These are phyloP conservation scores for Coffea humblotiana DNA, from an alignment of 305 asterid species.

Conservation along the genomic window DNA sequence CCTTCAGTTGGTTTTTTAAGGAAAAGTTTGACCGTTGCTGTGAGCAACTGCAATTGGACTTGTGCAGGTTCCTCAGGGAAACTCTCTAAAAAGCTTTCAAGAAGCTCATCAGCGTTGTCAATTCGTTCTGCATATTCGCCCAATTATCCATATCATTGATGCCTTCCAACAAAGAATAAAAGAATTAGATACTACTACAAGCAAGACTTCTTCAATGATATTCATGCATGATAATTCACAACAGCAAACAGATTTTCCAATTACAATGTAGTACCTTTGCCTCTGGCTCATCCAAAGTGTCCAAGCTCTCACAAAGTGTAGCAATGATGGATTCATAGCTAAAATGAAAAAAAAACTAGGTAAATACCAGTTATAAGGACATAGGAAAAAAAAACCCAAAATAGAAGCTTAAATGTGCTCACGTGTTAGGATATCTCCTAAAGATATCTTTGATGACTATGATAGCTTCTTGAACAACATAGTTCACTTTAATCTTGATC, in stretches of 20 bases:
- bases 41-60: conserved; percentile 93
- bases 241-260: not conserved
- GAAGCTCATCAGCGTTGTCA: conserved; percentile 99
- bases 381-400: too few species aligned
- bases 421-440: conserved; percentile 99
- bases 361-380: not conserved
- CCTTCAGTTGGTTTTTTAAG: conserved; percentile 99
- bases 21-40: conserved; percentile 98
- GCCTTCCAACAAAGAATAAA: conserved; percentile 55
- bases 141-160: conserved; percentile 99
- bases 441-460: conserved; percentile 98
- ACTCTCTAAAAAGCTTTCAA: conserved; percentile 96
- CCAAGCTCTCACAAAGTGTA: conserved; percentile 98
- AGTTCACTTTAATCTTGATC: conserved; percentile 98
- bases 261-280: conserved; percentile 71
- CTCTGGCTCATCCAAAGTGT: conserved; percentile 99
- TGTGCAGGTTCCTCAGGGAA: conserved; percentile 99
- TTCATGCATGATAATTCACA: not conserved
- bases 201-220: conserved; percentile 16
- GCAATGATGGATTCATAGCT: conserved; percentile 99
- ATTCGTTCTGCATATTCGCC: conserved; percentile 99
- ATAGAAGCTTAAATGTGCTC: conserved; percentile 18
- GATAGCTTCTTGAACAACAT: conserved; percentile 99
- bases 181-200: conserved; percentile 20
- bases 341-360: conserved; percentile 22